Conservation (phyloP, 139 green algal genomes). For the Coccomyxa sp. region DNA sequence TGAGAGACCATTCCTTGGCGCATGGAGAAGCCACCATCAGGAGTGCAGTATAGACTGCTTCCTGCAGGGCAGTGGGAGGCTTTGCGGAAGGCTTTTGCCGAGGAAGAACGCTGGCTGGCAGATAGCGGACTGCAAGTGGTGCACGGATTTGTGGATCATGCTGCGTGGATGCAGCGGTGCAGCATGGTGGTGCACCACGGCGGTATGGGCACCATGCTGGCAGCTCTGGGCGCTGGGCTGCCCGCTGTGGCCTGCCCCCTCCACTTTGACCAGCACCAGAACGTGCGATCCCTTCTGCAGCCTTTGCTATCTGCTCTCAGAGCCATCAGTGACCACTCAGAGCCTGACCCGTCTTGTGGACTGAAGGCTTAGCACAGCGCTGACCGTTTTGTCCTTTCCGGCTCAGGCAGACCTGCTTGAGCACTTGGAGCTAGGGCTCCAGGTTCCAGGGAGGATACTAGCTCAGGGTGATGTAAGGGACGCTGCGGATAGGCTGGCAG, state of each 20-base stretch:
- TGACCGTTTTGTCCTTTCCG: neutral
- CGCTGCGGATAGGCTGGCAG: neutral
- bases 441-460: neutral
- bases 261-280: constrained; percentile 58
- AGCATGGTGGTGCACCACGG: constrained; percentile 48
- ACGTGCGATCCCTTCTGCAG: neutral
- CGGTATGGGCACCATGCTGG: constrained; percentile 45
- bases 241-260: constrained; percentile 50
- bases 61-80: constrained; percentile 24
- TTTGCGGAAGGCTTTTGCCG: constrained; percentile 15
- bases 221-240: constrained; percentile 21
- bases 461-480: neutral
- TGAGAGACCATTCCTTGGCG: no score
- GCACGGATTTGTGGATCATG: constrained; percentile 28
- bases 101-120: neutral
- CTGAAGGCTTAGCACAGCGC: neutral
- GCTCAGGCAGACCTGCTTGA: constrained; percentile 18
- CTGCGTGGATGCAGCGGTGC: constrained; percentile 41
- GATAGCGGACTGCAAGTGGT: neutral
- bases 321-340: neutral
- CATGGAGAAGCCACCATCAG: no score
- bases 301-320: no score
- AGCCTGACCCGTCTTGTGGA: neutral
- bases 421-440: constrained; percentile 10
- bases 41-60: neutral